Conservation (phyloP, 306 rosid genomes). For the Luffa acutangula region DNA sequence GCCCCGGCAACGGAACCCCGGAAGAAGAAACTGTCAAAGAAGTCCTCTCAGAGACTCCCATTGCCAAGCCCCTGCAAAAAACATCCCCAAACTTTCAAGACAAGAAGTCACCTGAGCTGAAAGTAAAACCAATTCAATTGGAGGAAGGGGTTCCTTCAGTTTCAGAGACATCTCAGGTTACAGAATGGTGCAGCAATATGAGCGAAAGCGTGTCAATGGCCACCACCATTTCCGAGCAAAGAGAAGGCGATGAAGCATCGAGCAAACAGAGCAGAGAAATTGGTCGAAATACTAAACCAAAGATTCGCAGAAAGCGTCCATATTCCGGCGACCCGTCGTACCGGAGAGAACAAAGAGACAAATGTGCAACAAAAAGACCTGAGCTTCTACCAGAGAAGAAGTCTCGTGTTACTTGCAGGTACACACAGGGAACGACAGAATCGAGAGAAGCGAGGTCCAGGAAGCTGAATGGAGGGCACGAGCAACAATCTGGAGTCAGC, state of each 20-base stretch:
- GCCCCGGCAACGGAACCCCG: constrained; percentile 8
- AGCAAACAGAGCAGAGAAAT: constrained; percentile 42
- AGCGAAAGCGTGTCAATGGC: constrained; percentile 63
- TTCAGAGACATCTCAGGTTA: constrained; percentile 33
- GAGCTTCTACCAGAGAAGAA: constrained; percentile 34
- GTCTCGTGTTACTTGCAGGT: constrained; percentile 13
- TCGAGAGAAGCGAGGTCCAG: constrained; percentile 23
- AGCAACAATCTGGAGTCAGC: constrained; percentile 23
- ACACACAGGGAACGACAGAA: constrained; percentile 29
- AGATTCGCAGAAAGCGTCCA: constrained; percentile 38
- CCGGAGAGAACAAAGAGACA: constrained; percentile 27
- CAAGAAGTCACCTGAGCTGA: constrained; percentile 22
- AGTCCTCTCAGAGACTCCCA: constrained; percentile 76
- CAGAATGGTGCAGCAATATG: constrained; percentile 38
- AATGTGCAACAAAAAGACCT: constrained; percentile 17
- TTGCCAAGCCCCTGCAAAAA: constrained; percentile 32
- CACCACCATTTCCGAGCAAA: constrained; percentile 41
- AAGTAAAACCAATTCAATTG: constrained; percentile 1
- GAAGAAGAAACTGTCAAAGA: constrained; percentile 87
- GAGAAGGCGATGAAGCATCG: constrained; percentile 62
- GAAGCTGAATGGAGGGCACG: constrained; percentile 27
- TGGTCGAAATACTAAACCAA: constrained; percentile 16
- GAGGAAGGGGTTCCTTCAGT: constrained; percentile 17
- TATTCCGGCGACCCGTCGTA: constrained; percentile 22
- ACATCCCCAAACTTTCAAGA: neutral